Base-by-base conservation (phyloP, 192 early-diverging fungal species). In the Spizellomyces punctatus region DNA sequence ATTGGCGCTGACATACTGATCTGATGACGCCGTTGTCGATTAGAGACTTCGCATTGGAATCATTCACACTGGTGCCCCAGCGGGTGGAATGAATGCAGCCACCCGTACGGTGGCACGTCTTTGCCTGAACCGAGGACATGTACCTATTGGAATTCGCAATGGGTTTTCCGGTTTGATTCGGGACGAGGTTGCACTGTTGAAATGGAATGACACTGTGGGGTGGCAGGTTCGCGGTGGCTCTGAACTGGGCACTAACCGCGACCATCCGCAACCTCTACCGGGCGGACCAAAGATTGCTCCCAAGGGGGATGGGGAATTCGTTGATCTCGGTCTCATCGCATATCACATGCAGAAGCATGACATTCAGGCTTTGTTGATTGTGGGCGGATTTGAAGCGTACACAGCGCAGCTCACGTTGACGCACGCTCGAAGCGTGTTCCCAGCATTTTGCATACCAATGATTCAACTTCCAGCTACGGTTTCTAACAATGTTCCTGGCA, bases 401-500 rank as follows among this genome's bases (percentile, higher is more conserved):
- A 92, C 91, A 21, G 84, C 92, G 2, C 81, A 94, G 63, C 65
- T 94, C 6, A 83, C 88, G 54, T 79, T 99, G 73, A 84, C 88
- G 64, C 78, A 86, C 19, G 87, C 85, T 49, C 81, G 96, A 52
- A n/a, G 67, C 6, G 78, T 89, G 71, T 99, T 95, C 74, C 96
- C 96, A 47, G 91, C 93, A 3, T 91, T 99, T 77, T 89, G 91
- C 72, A 97, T 99, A 72, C 96, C 96, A 0, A 95, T 97, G 82
- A 86, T 91, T 21, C 86, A 92, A 63, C 81, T 99, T 8, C 96
- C 96, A 6, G 96, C 96, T 10, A 99, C 96, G 0, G 90, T 99
- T 65, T 94, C 92, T 44, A 99, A 99, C 83, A 99, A 99, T 74
- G 95, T 99, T 10, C 96, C 96, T 5, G 96, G 95, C 12, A 97